Evolutionary conservation across 768 basidiomycete genomes (phyloP).

Genomic region (Rhizopogon sp.): DNA sequence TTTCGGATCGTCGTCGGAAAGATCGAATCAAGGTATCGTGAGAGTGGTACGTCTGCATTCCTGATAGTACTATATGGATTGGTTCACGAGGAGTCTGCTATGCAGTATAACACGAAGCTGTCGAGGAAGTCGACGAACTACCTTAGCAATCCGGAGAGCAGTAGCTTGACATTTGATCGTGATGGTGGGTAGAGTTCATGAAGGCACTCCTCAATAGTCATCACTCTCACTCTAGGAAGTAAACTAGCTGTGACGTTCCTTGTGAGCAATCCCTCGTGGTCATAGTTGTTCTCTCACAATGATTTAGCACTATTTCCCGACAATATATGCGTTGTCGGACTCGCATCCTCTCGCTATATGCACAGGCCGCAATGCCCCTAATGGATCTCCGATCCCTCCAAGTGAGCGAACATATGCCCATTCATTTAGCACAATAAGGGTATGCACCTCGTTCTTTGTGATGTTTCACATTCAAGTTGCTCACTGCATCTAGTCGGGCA

Average conservation of each 20-base stretch:
- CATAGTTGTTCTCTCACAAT: background rate
- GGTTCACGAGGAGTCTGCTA: slow-evolving; percentile 20
- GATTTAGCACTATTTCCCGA: slow-evolving; percentile 60
- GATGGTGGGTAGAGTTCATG: slow-evolving; percentile 39
- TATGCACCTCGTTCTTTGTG: slow-evolving; percentile 17
- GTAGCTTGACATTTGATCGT: slow-evolving; percentile 63
- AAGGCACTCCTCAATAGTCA: no score
- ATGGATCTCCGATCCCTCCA: slow-evolving; percentile 43
- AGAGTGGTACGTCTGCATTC: slow-evolving; percentile 34
- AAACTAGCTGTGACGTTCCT: slow-evolving; percentile 64
- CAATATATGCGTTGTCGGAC: slow-evolving; percentile 65
- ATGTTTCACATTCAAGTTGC: background rate
- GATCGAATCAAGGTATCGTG: slow-evolving; percentile 51
- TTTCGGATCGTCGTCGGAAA: slow-evolving; percentile 48
- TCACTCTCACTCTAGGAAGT: slow-evolving; percentile 36
- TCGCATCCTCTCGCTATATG: slow-evolving; percentile 66
- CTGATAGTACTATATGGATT: background rate
- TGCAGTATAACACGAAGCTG: slow-evolving; percentile 45
- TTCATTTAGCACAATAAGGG: slow-evolving; percentile 71
- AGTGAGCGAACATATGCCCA: slow-evolving; percentile 59
- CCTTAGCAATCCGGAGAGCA: slow-evolving; percentile 59
- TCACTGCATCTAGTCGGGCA: slow-evolving; percentile 51
- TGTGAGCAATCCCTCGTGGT: slow-evolving; percentile 33
- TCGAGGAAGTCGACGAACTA: slow-evolving; percentile 34
- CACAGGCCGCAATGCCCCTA: slow-evolving; percentile 51